These are phyloP conservation scores for Microcera coccophila DNA, from an alignment of 2,329 filamentous ascomycete genomes.

Conservation along the genomic window DNA sequence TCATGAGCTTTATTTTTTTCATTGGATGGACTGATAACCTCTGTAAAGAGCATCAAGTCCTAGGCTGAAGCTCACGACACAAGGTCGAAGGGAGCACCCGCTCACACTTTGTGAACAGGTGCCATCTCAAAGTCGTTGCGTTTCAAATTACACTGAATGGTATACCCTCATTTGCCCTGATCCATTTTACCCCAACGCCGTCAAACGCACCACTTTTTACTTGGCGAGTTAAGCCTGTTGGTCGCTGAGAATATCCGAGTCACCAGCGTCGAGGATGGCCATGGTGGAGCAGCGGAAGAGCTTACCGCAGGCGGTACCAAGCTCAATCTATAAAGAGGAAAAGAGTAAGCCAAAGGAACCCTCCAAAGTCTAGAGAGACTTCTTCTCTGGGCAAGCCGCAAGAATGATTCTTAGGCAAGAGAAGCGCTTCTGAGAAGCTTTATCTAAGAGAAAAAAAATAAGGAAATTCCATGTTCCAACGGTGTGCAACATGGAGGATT, in stretches of 20 bases:
- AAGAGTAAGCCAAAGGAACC: conserved; percentile 63
- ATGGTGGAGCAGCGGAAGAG: conserved; percentile 98
- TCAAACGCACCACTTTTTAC: conserved; percentile 28
- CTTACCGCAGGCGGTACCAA: conserved; percentile 97
- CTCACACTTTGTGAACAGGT: conserved; percentile 12
- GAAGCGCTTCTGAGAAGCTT: conserved; percentile 18
- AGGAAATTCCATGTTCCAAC: conserved; percentile 19
- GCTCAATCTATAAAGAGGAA: conserved; percentile 71
- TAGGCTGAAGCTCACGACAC: conserved; percentile 23
- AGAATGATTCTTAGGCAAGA: conserved; percentile 26
- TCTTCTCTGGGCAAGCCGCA: conserved; percentile 79
- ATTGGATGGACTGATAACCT: conserved; percentile 28
- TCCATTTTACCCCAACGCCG: conserved; percentile 44
- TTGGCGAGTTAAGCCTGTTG: conserved; percentile 54
- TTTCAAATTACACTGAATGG: conserved; percentile 34
- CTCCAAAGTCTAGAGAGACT: conserved; percentile 88
- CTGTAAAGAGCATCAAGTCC: conserved; percentile 15
- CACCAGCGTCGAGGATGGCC: conserved; percentile 93
- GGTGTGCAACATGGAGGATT: conserved; percentile 15
- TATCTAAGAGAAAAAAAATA: too few relatives aligned
- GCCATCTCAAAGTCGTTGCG: conserved; percentile 29
- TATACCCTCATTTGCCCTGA: conserved; percentile 36
- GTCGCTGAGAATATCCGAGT: conserved; percentile 93
- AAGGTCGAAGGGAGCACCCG: conserved; percentile 24
- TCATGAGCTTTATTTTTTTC: conserved; percentile 37